Base-by-base conservation (phyloP, 495 filamentous ascomycete species). In the Neurospora cerealis region DNA sequence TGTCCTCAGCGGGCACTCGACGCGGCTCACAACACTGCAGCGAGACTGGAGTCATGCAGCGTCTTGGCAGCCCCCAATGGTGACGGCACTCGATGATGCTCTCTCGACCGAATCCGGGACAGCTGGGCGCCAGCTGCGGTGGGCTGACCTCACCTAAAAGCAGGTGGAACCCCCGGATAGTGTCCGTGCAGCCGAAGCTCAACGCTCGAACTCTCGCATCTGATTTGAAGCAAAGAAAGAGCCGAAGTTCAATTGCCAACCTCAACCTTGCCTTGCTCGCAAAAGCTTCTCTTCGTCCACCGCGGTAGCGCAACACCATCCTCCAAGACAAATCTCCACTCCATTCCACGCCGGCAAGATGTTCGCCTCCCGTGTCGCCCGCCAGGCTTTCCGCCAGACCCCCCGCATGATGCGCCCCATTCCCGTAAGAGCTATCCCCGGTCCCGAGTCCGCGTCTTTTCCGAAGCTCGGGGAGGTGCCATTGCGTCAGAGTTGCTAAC, bases 391-490 rank as follows among this genome's bases (percentile, higher is more conserved):
- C 77, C 86, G 83, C 80, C 85, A 88, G 69, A 88, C 89, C 38
- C 79, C 86, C 81, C 87, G 88, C 78, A 87, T 93, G 87, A 91
- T 91, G 87, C 87, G 86, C 82, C 89, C 93, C 79, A 81, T 94
- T 81, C 95, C 95, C 75, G 96, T 98, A 88, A 83, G 93, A 87
- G 70, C 46, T 62, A 34, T 70, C 36, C 74, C 46, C 40, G 15
- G 54, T 66, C 15, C 28, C 2, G 28, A 66, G 54, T 66, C 5
- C 54, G 15, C 54, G 54, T 34, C 54, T 66, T 66, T 66, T 66
- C 54, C 54, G 54, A 66, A 66, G 54, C 28, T 66, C 15, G 13
- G 54, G 28, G 54, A 66, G 54, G 54, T 66, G 28, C 72, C 37
- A 77, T 78, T 78, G 77, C 75, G 75, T 78, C 77, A 76, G 62